Percentiles rank a stretch among this genome's conserved stretches.
These are phyloP conservation scores for Azolla pinnata DNA, from an alignment of 75 land plant species.

Conservation along the genomic window DNA sequence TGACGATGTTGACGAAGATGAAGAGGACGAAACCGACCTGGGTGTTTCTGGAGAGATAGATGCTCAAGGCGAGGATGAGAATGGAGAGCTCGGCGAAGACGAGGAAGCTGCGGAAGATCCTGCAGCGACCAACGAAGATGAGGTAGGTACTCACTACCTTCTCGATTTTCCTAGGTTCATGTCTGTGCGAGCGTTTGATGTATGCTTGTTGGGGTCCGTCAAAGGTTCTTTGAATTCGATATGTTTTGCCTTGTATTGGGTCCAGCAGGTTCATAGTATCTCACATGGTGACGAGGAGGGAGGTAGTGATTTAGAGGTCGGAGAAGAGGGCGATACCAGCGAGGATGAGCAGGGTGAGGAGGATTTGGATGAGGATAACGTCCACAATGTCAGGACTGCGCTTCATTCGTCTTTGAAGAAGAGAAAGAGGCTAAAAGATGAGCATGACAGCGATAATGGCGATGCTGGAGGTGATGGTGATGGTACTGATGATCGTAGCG, in stretches of 20 bases:
- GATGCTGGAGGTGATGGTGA: too few species aligned
- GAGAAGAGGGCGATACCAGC: slow-evolving; percentile 14
- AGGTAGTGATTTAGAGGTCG: slow-evolving; percentile 8
- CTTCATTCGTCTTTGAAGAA: too few species aligned
- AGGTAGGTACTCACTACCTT: too few species aligned
- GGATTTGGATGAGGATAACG: slow-evolving; percentile 17
- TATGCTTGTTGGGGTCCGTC: too few species aligned
- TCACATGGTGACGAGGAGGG: background rate
- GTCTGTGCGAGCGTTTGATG: too few species aligned
- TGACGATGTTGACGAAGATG: slow-evolving; percentile 18
- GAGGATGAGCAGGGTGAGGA: slow-evolving; percentile 33
- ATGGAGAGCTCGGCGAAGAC: slow-evolving; percentile 16
- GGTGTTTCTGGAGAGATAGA: slow-evolving; percentile 14
- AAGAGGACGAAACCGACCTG: slow-evolving; percentile 9
- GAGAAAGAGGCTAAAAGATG: too few species aligned
- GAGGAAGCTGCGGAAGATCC: slow-evolving; percentile 21
- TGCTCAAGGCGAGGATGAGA: slow-evolving; percentile 17
- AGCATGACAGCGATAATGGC: too few species aligned
- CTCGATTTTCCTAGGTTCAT: too few species aligned
- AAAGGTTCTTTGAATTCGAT: too few species aligned
- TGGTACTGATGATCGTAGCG: background rate
- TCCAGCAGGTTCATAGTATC: too few species aligned
- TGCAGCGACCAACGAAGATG: slow-evolving; percentile 8
- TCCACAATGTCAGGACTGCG: too few species aligned
- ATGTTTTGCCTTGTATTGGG: too few species aligned